Evolutionary conservation across 495 filamentous ascomycete species (phyloP), one percentile per base, ranked within the genome.

Genomic region (Xylaria grammica): DNA sequence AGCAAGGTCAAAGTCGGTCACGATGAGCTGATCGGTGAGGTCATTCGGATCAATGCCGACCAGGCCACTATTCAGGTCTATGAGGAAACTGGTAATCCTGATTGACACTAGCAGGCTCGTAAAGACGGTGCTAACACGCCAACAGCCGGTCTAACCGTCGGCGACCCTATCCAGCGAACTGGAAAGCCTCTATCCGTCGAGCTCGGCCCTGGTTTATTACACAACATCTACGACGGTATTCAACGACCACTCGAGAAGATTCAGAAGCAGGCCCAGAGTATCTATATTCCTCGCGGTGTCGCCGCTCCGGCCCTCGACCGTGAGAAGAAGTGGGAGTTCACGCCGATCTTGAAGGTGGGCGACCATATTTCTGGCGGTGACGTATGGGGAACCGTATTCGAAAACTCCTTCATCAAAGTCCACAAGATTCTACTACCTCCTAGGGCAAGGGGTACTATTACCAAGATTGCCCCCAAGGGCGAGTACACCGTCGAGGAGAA

Each of bases 201-300:
- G 79, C 88, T 98, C 58, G 95, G 95, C 29, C 95, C 95, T 67
- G 95, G 96, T 71, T 79, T 99, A 79, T 92, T 99, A 87, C 94
- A 98, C 81, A 99, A 96, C 56, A 99, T 99, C 75, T 99, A 99
- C 82, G 96, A 99, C 75, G 95, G 95, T 75, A 98, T 99, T 70
- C 95, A 99, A 77, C 91, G 95, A 65, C 95, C 95, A 60, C 87
- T 99, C 67, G 89, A 88, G 74, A 87, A 85, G 61, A 99, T 99
- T 72, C 83, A 90, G 61, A 81, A 89, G 50, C 77, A 87, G 53
- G 88, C 91, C 15, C 79, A 91, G 65, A 89, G 91, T 74, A 99
- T 99, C 76, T 98, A 98, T 72, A 99, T 99, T 67, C 95, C 95
- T 65, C 91, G 96, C 69, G 95, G 95, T 75, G 94, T 98, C 71